phyloP scores from a whole-genome alignment of 192 early-diverging fungal genomes.

The Piromyces sp. region DNA sequence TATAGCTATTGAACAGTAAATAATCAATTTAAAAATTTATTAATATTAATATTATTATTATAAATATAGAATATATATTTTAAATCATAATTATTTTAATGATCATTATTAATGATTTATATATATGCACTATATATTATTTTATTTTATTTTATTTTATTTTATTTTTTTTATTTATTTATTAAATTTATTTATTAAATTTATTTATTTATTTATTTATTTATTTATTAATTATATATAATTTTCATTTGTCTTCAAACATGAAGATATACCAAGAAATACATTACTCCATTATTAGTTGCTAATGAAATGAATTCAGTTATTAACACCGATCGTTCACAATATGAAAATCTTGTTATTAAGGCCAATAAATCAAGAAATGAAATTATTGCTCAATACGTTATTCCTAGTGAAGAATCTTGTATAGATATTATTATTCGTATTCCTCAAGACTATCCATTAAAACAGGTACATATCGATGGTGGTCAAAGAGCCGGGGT shows the following conservation, averaged over 20 bases:
- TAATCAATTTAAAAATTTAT: neutral
- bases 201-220: no score
- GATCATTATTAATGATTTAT: no score
- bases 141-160: no score
- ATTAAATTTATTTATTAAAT: no score
- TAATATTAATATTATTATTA: no score
- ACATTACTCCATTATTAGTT: slow-evolving; percentile 45
- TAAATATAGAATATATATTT: no score
- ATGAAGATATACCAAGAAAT: slow-evolving; percentile 48
- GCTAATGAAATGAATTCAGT: slow-evolving; percentile 38
- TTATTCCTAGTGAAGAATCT: slow-evolving; percentile 53
- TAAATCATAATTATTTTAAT: no score
- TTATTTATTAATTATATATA: no score
- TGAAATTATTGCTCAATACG: slow-evolving; percentile 52
- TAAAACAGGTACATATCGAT: slow-evolving; percentile 14
- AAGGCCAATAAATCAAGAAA: slow-evolving; percentile 36
- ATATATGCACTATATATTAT: no score
- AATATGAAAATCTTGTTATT: slow-evolving; percentile 41
- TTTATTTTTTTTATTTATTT: no score
- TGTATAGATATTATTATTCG: slow-evolving; percentile 53
- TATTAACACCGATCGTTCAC: slow-evolving; percentile 17
- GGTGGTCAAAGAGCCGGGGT: slow-evolving; percentile 18
- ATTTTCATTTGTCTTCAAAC: no score
- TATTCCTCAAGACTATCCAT: slow-evolving; percentile 21
- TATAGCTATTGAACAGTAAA: slow-evolving; percentile 48